Percentiles rank a stretch among this genome's conserved stretches.
phyloP scores from a whole-genome alignment of 768 basidiomycete genomes.

The Dioszegia hungarica region DNA sequence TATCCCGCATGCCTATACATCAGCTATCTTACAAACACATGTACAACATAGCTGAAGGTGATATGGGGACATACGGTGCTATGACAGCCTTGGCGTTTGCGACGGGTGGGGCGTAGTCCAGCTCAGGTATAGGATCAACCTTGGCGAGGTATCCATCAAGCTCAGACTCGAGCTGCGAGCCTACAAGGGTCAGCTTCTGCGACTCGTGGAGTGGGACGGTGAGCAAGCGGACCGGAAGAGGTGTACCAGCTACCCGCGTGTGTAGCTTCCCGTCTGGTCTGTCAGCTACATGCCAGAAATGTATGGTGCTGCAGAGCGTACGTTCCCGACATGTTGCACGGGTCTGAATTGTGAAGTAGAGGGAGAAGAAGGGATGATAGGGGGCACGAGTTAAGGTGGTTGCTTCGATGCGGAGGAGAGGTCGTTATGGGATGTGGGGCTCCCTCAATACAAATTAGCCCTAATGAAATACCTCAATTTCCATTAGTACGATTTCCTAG shows the following conservation, averaged over 20 bases:
- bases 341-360: no score
- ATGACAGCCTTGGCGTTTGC: conserved; percentile 78
- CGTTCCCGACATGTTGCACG: not conserved
- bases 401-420: no score
- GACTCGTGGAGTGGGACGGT: conserved; percentile 4
- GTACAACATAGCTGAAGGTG: not conserved
- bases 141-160: conserved; percentile 61
- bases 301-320: not conserved
- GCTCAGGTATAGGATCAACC: conserved; percentile 55
- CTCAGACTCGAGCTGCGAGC: conserved; percentile 58
- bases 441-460: no score
- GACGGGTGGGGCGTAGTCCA: conserved; percentile 63
- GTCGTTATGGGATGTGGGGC: no score
- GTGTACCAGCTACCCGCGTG: conserved; percentile 93
- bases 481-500: not conserved
- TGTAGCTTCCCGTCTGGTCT: conserved; percentile 54
- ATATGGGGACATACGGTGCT: conserved; percentile 68
- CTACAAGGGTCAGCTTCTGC: conserved; percentile 50
- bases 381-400: no score
- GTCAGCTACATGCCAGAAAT: not conserved
- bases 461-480: not conserved
- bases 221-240: conserved; percentile 55
- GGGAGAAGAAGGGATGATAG: no score
- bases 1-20: conserved; percentile 86
- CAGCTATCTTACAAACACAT: not conserved